These are phyloP conservation scores for Hypoxylon cercidicola DNA, from an alignment of 495 filamentous ascomycete genomes.

Conservation along the genomic window DNA sequence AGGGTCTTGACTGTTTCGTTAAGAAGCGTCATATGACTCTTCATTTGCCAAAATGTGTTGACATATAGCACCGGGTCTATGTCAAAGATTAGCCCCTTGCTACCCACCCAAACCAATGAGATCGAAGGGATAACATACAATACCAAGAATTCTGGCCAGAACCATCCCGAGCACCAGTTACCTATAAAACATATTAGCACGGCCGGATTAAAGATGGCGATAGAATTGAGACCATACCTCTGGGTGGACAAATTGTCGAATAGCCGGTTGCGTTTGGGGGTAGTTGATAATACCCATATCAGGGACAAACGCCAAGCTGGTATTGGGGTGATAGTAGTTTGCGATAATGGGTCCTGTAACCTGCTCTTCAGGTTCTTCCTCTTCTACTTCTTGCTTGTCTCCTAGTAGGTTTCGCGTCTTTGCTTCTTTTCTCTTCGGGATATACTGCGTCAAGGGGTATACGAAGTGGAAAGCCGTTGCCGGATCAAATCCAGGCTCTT, in stretches of 20 bases:
- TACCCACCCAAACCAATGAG: background rate
- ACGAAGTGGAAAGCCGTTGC: conserved; percentile 82
- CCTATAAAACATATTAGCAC: conserved; percentile 36
- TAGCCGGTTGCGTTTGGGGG: conserved; percentile 74
- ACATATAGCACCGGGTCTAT: conserved; percentile 79
- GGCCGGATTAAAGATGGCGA: background rate
- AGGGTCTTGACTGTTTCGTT: conserved; percentile 90
- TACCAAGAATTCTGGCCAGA: conserved; percentile 95
- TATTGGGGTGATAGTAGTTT: conserved; percentile 95
- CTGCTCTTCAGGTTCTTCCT: conserved; percentile 60
- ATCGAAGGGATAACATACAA: conserved; percentile 59
- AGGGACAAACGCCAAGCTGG: conserved; percentile 87
- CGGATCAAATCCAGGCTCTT: conserved; percentile 73
- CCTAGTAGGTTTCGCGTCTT: conserved; percentile 92
- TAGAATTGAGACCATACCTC: conserved; percentile 57
- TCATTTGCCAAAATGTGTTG: conserved; percentile 98
- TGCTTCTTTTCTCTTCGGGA: conserved; percentile 87
- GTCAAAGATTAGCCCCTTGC: conserved; percentile 9
- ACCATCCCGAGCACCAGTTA: conserved; percentile 75
- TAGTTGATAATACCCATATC: conserved; percentile 76
- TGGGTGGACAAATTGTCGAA: conserved; percentile 79
- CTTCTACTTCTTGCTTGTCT: conserved; percentile 61
- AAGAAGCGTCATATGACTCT: conserved; percentile 86
- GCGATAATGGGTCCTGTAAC: conserved; percentile 72
- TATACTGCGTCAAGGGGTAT: conserved; percentile 86